phyloP scores from a whole-genome alignment of 176 grass and related monocot genomes.

The Melocanna baccifera region DNA sequence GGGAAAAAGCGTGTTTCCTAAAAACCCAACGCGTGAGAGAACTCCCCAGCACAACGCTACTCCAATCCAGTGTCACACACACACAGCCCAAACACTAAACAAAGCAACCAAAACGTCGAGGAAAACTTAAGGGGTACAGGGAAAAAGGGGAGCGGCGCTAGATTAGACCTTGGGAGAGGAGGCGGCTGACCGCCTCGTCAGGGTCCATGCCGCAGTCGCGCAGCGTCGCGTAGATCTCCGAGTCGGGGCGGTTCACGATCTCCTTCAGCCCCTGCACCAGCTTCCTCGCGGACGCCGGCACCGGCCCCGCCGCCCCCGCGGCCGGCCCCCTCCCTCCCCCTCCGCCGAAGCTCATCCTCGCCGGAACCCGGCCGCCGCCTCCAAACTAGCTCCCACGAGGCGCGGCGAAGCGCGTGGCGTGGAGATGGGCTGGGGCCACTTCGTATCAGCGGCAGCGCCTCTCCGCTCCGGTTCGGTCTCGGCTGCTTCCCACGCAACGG shows the following conservation, averaged over 20 bases:
- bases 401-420: constrained; percentile 8
- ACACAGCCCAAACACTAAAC: neutral
- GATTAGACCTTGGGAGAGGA: constrained; percentile 85
- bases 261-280: constrained; percentile 93
- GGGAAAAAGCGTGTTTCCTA: neutral
- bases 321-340: neutral
- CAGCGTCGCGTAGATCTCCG: constrained; percentile 97
- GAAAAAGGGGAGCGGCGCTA: neutral
- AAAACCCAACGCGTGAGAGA: neutral
- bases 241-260: constrained; percentile 87
- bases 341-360: constrained; percentile 43
- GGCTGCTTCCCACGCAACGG: constrained; percentile 35
- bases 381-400: constrained; percentile 22
- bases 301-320: constrained; percentile 33
- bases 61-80: constrained; percentile 18
- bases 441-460: constrained; percentile 15
- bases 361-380: neutral
- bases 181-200: constrained; percentile 78
- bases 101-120: neutral
- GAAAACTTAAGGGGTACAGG: neutral
- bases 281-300: constrained; percentile 72
- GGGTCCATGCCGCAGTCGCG: constrained; percentile 97
- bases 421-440: neutral
- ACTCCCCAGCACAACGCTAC: neutral
- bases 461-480: constrained; percentile 20